Evolutionary conservation across 345 rosid species (phyloP).

Genomic region (Stellera chamaejasme): DNA sequence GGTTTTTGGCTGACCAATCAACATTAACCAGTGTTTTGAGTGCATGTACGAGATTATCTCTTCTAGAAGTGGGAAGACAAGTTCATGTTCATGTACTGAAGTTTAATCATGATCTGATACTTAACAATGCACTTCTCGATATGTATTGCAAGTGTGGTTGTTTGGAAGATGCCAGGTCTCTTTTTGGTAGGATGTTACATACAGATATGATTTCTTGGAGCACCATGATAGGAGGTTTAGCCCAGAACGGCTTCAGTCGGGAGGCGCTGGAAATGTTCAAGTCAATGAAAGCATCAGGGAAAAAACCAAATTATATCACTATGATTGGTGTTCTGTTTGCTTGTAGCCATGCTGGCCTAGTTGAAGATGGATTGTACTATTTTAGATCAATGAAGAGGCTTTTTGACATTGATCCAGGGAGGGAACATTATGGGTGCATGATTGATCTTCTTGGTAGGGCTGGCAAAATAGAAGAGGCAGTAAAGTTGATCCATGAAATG

Average conservation of each 20-base stretch:
- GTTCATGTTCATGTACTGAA: conserved; percentile 53
- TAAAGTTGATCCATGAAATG: conserved; percentile 39
- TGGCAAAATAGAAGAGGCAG: conserved; percentile 46
- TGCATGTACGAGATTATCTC: conserved; percentile 42
- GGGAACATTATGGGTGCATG: conserved; percentile 55
- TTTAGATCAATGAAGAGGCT: conserved; percentile 43
- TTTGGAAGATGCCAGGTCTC: conserved; percentile 39
- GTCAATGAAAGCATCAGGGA: conserved; percentile 37
- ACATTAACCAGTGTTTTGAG: conserved; percentile 47
- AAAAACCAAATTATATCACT: conserved; percentile 43
- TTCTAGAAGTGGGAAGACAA: conserved; percentile 50
- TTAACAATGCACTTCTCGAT: conserved; percentile 51
- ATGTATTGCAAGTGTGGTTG: conserved; percentile 54
- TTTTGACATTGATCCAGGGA: conserved; percentile 49
- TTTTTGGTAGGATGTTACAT: conserved; percentile 30
- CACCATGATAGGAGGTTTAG: conserved; percentile 62
- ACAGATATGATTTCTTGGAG: conserved; percentile 61
- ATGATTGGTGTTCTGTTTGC: conserved; percentile 52
- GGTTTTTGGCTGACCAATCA: conserved; percentile 34
- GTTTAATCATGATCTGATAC: conserved; percentile 42
- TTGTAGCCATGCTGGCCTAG: conserved; percentile 61
- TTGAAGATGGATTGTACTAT: conserved; percentile 42
- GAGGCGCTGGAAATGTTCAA: conserved; percentile 46
- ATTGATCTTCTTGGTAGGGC: conserved; percentile 65
- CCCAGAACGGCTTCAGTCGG: conserved; percentile 50